phyloP scores from a whole-genome alignment of 2,329 filamentous ascomycete species.

The Arthroderma sp. region DNA sequence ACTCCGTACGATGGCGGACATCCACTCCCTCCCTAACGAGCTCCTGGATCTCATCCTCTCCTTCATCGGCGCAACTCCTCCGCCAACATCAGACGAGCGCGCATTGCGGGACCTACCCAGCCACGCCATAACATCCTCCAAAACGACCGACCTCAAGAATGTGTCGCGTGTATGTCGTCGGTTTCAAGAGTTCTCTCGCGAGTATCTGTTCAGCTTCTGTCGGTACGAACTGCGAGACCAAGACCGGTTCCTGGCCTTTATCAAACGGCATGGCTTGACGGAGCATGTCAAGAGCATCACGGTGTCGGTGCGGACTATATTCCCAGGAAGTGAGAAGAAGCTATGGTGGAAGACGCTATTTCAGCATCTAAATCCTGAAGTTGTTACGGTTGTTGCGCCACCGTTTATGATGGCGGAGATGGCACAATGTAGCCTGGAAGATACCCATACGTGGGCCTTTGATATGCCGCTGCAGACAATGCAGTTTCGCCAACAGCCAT shows the following conservation, averaged over 20 bases:
- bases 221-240: conserved; percentile 30
- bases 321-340: conserved; percentile 27
- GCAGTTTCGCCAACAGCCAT: conserved; percentile 24
- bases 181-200: conserved; percentile 43
- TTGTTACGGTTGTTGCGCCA: conserved; percentile 48
- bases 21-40: conserved; percentile 46
- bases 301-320: conserved; percentile 32
- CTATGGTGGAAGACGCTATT: conserved; percentile 48
- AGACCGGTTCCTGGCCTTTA: conserved; percentile 29
- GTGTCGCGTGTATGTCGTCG: conserved; percentile 42
- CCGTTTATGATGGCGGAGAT: conserved; percentile 51
- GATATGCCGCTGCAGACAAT: conserved; percentile 52
- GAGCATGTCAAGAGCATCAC: conserved; percentile 39
- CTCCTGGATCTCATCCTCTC: conserved; percentile 46
- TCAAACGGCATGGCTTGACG: conserved; percentile 22
- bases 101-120: conserved; percentile 40
- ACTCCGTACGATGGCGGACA: conserved; percentile 10
- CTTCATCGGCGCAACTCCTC: conserved; percentile 41
- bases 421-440: conserved; percentile 45
- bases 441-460: conserved; percentile 52
- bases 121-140: conserved; percentile 31
- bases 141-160: conserved; percentile 41
- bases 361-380: conserved; percentile 40
- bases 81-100: conserved; percentile 31
- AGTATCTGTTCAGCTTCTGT: conserved; percentile 47